Conservation (phyloP, 345 rosid genomes). For the Litchi chinensis region DNA sequence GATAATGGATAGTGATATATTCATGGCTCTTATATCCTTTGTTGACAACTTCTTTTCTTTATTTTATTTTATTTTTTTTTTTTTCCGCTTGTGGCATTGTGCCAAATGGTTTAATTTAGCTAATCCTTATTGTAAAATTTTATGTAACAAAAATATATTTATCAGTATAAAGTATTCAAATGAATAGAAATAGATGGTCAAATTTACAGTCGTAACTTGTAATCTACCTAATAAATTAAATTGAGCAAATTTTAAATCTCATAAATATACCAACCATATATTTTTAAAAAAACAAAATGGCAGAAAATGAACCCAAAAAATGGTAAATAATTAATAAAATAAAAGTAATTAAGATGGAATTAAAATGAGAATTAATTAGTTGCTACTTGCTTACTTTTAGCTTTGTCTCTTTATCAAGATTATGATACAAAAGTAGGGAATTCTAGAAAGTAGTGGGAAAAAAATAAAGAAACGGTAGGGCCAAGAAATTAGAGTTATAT, state of each 20-base stretch:
- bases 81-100: neutral
- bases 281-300: neutral
- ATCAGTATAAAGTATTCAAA: neutral
- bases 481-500: neutral
- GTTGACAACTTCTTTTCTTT: neutral
- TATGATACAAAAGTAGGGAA: neutral
- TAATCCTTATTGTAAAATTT: neutral
- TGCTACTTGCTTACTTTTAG: neutral
- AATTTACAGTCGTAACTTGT: neutral
- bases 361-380: neutral
- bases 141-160: neutral
- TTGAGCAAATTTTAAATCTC: neutral
- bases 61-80: neutral
- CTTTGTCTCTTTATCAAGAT: neutral
- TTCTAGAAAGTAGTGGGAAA: neutral
- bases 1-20: neutral
- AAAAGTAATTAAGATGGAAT: neutral
- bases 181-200: neutral
- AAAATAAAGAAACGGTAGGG: neutral
- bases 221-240: neutral
- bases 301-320: neutral
- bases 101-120: neutral
- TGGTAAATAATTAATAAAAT: too few species aligned
- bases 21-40: neutral
- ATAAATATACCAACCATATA: too few species aligned